Conservation (phyloP, 768 basidiomycete genomes). For the Austroboletus eburneus region DNA sequence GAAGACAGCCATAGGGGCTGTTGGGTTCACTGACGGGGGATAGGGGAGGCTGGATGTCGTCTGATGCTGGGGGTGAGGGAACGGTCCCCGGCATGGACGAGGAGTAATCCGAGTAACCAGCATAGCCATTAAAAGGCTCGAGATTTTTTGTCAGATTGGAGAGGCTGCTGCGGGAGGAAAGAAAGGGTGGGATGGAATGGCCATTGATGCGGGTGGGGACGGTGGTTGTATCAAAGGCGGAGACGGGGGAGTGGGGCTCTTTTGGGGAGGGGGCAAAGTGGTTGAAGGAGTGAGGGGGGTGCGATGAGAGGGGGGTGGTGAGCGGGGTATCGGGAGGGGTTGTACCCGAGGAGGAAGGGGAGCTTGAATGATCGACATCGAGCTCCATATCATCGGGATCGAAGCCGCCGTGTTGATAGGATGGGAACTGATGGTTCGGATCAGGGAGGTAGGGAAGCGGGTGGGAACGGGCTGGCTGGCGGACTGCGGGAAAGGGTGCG, state of each 20-base stretch:
- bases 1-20: constrained; percentile 48
- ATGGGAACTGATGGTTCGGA: constrained; percentile 22
- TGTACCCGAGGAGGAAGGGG: constrained; percentile 41
- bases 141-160: constrained; percentile 31
- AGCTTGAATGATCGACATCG: constrained; percentile 56
- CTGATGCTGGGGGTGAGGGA: constrained; percentile 30
- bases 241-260: constrained; percentile 34
- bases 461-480: constrained; percentile 30
- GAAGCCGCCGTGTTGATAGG: constrained; percentile 40
- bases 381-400: constrained; percentile 84
- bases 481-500: constrained; percentile 32
- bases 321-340: constrained; percentile 44
- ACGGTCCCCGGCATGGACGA: constrained; percentile 57
- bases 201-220: constrained; percentile 45
- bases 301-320: constrained; percentile 38
- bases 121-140: constrained; percentile 67
- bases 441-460: constrained; percentile 29
- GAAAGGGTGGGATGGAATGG: constrained; percentile 33
- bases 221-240: constrained; percentile 49
- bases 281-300: constrained; percentile 30
- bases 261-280: constrained; percentile 30
- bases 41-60: constrained; percentile 25
- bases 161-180: constrained; percentile 27
- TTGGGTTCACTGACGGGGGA: constrained; percentile 31
- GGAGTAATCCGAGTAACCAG: constrained; percentile 64